These are phyloP conservation scores for Pythium angustatum DNA, from an alignment of 352 stramenopile species.

Conservation along the genomic window DNA sequence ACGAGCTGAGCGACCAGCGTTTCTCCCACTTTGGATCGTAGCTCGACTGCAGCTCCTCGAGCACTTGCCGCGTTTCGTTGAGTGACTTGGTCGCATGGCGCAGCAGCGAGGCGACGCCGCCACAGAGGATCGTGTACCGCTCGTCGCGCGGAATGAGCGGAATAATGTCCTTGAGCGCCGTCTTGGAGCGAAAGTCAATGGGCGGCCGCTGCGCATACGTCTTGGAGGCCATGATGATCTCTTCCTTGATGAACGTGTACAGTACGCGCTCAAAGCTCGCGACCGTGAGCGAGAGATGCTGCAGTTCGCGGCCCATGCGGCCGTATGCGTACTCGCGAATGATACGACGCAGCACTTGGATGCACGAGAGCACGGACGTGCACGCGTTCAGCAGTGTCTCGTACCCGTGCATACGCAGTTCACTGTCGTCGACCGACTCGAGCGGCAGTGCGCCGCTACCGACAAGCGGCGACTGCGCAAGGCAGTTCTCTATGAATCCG, in stretches of 20 bases:
- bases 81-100: slow-evolving; percentile 83
- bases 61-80: slow-evolving; percentile 74
- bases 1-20: slow-evolving; percentile 79
- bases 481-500: slow-evolving; percentile 71
- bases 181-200: slow-evolving; percentile 79
- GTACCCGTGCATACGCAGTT: slow-evolving; percentile 73
- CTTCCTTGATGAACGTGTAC: slow-evolving; percentile 89
- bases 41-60: slow-evolving; percentile 77
- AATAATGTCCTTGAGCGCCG: slow-evolving; percentile 87
- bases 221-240: slow-evolving; percentile 83
- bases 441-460: slow-evolving; percentile 21
- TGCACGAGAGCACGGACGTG: slow-evolving; percentile 74
- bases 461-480: slow-evolving; percentile 30
- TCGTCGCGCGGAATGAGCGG: slow-evolving; percentile 82
- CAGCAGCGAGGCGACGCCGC: slow-evolving; percentile 75
- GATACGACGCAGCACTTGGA: slow-evolving; percentile 76
- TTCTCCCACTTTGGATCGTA: slow-evolving; percentile 86
- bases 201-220: slow-evolving; percentile 47
- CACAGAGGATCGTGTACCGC: slow-evolving; percentile 80
- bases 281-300: slow-evolving; percentile 85
- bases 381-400: slow-evolving; percentile 70
- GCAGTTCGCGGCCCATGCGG: slow-evolving; percentile 77
- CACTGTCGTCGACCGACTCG: slow-evolving; percentile 62
- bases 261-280: slow-evolving; percentile 82
- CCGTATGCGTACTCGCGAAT: slow-evolving; percentile 86